Evolutionary conservation across 108 stramenopile species (phyloP).

Genomic region (Pseudonitzschia pungens): DNA sequence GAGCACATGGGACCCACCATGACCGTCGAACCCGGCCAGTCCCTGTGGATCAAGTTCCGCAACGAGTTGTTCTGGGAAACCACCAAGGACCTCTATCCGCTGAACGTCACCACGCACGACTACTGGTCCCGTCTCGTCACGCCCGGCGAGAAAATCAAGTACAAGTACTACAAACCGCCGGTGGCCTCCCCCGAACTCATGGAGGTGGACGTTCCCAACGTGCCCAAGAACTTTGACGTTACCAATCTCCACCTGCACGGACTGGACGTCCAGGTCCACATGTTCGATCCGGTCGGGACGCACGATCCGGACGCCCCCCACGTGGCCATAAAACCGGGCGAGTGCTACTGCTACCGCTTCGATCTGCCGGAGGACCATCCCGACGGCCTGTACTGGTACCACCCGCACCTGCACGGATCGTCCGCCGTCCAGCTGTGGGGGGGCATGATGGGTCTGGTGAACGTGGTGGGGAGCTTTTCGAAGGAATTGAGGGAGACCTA

Average conservation of each 20-base stretch:
- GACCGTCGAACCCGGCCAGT: conserved; percentile 46
- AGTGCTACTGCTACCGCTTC: conserved; percentile 53
- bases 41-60: conserved; percentile 43
- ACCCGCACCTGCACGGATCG: conserved; percentile 54
- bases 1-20: conserved; percentile 45
- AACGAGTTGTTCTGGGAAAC: conserved; percentile 23
- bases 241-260: conserved; percentile 54
- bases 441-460: conserved; percentile 46
- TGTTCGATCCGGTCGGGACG: conserved; percentile 56
- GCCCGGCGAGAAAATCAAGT: conserved; percentile 49
- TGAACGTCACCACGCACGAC: conserved; percentile 13
- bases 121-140: conserved; percentile 44
- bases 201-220: conserved; percentile 41
- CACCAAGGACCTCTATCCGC: neutral
- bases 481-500: conserved; percentile 29
- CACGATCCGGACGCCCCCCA: conserved; percentile 41
- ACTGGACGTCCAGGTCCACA: conserved; percentile 47
- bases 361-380: conserved; percentile 50
- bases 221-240: conserved; percentile 42
- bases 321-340: conserved; percentile 37
- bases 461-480: conserved; percentile 34
- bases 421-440: conserved; percentile 50
- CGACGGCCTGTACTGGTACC: conserved; percentile 54
- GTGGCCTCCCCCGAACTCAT: conserved; percentile 30
- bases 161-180: conserved; percentile 35